Conservation (phyloP, 2,329 filamentous ascomycete genomes). For the Diatrype stigma region DNA sequence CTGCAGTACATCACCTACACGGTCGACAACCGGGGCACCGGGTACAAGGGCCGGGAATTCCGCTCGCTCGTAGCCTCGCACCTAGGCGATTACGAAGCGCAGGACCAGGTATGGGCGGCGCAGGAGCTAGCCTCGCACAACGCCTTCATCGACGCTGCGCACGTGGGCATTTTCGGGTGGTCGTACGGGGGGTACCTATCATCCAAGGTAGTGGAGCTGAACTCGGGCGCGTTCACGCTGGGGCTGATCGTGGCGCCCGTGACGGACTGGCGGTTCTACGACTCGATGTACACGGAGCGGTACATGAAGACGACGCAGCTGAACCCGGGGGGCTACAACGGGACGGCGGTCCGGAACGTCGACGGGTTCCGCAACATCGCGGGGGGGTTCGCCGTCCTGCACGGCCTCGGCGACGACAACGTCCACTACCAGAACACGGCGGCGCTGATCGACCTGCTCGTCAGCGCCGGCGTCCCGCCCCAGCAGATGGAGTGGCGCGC, state of each 20-base stretch:
- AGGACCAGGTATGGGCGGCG: conserved; percentile 66
- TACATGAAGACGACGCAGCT: conserved; percentile 62
- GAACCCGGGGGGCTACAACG: conserved; percentile 58
- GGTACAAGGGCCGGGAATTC: conserved; percentile 59
- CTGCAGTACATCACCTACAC: conserved; percentile 65
- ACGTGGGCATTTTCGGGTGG: conserved; percentile 67
- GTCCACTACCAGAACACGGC: conserved; percentile 67
- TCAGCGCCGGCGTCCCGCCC: conserved; percentile 54
- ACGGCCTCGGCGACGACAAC: conserved; percentile 67
- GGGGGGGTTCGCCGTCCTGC: conserved; percentile 59
- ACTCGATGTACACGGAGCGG: conserved; percentile 67
- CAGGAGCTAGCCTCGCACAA: conserved; percentile 46
- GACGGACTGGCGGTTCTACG: conserved; percentile 67
- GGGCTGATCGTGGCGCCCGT: conserved; percentile 63
- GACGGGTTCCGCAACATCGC: conserved; percentile 59
- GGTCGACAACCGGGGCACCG: conserved; percentile 66
- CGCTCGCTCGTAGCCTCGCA: conserved; percentile 53
- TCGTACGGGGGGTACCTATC: conserved; percentile 65
- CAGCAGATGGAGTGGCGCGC: conserved; percentile 59
- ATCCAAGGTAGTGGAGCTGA: conserved; percentile 60
- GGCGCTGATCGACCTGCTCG: conserved; percentile 57
- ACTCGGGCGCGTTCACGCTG: conserved; percentile 57
- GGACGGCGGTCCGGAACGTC: conserved; percentile 53
- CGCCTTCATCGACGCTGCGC: conserved; percentile 51
- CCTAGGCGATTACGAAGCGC: conserved; percentile 59